phyloP scores from a whole-genome alignment of 345 rosid genomes.

The Arabis alpina region DNA sequence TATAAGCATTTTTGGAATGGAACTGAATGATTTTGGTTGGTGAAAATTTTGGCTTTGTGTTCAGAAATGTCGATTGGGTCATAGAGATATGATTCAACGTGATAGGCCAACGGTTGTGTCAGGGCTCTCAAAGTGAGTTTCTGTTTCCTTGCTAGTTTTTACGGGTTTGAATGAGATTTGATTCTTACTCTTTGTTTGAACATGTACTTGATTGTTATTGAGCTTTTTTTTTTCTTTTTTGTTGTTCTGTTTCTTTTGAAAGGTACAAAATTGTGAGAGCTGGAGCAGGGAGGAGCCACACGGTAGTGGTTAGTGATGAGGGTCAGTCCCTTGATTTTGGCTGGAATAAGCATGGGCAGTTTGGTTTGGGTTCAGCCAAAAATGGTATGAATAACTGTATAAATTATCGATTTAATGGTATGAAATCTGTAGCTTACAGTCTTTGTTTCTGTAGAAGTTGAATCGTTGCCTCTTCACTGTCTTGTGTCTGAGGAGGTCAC shows the following conservation, averaged over 20 bases:
- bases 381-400: conserved; percentile 22
- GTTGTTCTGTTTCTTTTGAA: conserved; percentile 31
- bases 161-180: no score
- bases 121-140: conserved; percentile 84
- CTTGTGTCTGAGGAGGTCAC: conserved; percentile 76
- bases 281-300: conserved; percentile 78
- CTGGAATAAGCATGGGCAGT: conserved; percentile 96
- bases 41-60: conserved; percentile 37
- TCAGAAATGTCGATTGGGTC: conserved; percentile 97
- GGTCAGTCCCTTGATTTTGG: conserved; percentile 89
- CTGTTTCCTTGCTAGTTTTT: background rate
- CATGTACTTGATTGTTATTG: background rate
- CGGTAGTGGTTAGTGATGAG: conserved; percentile 77
- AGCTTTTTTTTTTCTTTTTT: background rate
- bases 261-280: conserved; percentile 82
- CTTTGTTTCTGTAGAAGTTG: conserved; percentile 59
- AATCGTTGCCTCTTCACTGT: conserved; percentile 79
- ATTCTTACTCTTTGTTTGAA: background rate
- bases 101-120: conserved; percentile 93
- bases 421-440: conserved; percentile 9
- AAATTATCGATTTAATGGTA: background rate
- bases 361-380: conserved; percentile 79
- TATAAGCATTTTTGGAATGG: background rate
- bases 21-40: no score
- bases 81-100: conserved; percentile 89